Conservation (phyloP, 1,139 yeast genomes). For the Hansenula anomala region DNA sequence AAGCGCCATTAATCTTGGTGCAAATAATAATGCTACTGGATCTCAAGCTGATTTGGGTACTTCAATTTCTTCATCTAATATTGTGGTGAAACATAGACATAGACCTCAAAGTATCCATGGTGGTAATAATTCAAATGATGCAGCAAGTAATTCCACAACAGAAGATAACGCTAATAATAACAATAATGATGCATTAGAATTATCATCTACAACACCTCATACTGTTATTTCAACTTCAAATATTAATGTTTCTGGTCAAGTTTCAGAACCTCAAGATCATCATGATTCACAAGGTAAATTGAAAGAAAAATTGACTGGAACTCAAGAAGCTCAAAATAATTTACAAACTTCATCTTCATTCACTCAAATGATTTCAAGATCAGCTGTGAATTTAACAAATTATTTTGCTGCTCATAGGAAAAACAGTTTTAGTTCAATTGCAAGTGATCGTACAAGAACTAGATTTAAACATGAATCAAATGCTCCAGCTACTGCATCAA, state of each 20-base stretch:
- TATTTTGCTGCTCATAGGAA: conserved; percentile 26
- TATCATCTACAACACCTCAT: conserved; percentile 14
- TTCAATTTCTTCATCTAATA: conserved; percentile 12
- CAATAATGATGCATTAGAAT: conserved; percentile 10
- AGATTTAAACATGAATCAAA: conserved; percentile 37
- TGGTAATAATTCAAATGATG: neutral
- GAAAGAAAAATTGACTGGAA: conserved; percentile 10
- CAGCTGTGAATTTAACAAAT: conserved; percentile 30
- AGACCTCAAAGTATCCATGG: conserved; percentile 1
- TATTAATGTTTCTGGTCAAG: conserved; percentile 19
- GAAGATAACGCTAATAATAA: neutral
- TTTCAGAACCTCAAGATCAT: conserved; percentile 15
- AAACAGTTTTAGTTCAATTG: conserved; percentile 32
- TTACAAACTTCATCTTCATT: conserved; percentile 20
- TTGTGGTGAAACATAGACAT: conserved; percentile 15
- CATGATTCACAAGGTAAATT: conserved; percentile 3
- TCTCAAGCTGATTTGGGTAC: conserved; percentile 8
- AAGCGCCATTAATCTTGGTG: too few species aligned
- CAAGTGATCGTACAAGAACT: conserved; percentile 27
- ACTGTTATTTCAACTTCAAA: conserved; percentile 21
- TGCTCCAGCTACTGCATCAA: conserved; percentile 49
- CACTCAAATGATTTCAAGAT: conserved; percentile 27
- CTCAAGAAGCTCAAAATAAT: conserved; percentile 7
- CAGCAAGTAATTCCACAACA: neutral
- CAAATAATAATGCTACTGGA: too few species aligned